Evolutionary conservation across 2,329 filamentous ascomycete species (phyloP), one percentile per base, ranked within the genome.

Genomic region (Beauveria pseudobassiana): DNA sequence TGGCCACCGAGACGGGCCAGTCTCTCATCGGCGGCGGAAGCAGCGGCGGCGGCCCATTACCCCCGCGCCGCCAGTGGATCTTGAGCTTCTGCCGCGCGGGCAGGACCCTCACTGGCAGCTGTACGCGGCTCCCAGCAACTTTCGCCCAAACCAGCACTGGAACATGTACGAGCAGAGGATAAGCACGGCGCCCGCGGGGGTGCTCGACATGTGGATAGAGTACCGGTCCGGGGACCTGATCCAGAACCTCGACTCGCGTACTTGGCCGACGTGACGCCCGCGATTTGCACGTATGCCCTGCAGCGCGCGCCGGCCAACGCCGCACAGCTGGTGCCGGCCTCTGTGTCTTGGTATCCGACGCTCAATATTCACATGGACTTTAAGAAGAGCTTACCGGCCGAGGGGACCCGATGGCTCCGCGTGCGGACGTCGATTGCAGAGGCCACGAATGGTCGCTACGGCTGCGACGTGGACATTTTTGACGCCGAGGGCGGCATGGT

Each of bases 351-450:
- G 90, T 91, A 90, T 70, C 89, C 89, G 0, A 96, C 90, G 0
- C 73, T 96, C 1, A 76, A 87, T 20, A 74, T 95, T 70, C 91
- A 90, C 70, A 68, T 96, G 24, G 90, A 96, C 64, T 77, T 92
- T 45, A 95, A 93, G 77, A 90, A 88, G 70, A 72, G 80, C 7
- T 71, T 96, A 50, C 89, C 89, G 0, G 74, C 76, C 4, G 82
- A 83, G 48, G 90, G 90, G 0, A 84, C 85, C 1, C 86, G 90
- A 70, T 95, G 88, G 86, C 70, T 96, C 59, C 87, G 87, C 67
- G 77, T 86, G 46, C 79, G 89, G 38, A 79, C 87, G 14, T 79
- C 82, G 60, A 79, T 85, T 5, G 92, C 90, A 73, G 76, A 80
- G 72, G 83, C 93, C 48, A 80, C 79, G 65, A 86, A 91, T 65